Evolutionary conservation across 768 basidiomycete genomes (phyloP), one percentile per base, ranked within the genome.

Genomic region (Russula vinacea): DNA sequence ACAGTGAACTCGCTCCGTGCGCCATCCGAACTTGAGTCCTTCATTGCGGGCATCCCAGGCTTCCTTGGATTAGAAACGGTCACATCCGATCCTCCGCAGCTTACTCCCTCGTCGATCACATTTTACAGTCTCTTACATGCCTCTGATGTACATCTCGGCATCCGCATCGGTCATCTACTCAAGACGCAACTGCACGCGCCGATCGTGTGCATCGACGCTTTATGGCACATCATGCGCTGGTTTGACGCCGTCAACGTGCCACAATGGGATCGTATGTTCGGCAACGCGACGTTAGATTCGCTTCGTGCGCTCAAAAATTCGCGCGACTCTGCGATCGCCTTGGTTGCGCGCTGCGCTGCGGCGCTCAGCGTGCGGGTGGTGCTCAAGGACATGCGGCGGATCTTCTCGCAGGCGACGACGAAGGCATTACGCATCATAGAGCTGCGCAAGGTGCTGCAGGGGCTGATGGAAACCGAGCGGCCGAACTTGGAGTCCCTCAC

Each of bases 1-100:
- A 62, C 62, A 11, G 35, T 62, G 16, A 56, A 62, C n/a, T 62
- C 62, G 6, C 62, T 57, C n/a, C 55, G 50, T n/a, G 62, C 51
- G 16, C 49, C 62, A 3, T 56, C 55, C n/a, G 62, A 62, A 35
- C 62, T 62, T 47, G 62, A 62, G 29, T 50, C 54, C 13, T 57
- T 62, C 9, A 62, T 62, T 35, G 47, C 56, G n/a, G 56, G 49
- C 16, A 62, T 62, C 5, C 62, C 62, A 33, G 49, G 62, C 10
- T 57, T 62, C 22, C 56, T 62, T 3, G 62, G 56, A 19, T 42
- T 47, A 7, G 32, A 19, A 39, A 39, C 44, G 35, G 49, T n/a
- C 60, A 57, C 56, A 8, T 44, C 62, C 29, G 62, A 51, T 29
- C 40, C 37, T 6, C 62, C 47, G 3, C 55, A 57, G 10, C 37